A percentile compares a stretch with the other conserved stretches of the same genome.
These are phyloP conservation scores for Margaritispora aquatica DNA, from an alignment of 495 filamentous ascomycete species.

Conservation along the genomic window DNA sequence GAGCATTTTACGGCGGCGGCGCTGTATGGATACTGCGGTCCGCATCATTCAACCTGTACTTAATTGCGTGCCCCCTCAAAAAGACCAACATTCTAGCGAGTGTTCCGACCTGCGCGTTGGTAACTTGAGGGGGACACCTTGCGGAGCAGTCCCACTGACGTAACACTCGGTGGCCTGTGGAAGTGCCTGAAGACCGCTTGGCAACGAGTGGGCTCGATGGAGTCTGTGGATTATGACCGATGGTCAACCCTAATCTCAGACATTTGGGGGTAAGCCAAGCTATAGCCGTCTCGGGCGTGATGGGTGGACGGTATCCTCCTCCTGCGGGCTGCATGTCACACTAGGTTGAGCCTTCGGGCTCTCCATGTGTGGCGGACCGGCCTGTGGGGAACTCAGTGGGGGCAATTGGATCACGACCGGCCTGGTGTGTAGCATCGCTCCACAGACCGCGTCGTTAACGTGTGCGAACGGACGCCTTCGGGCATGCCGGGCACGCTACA, in stretches of 20 bases:
- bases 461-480: neutral
- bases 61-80: too few relatives aligned
- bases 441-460: neutral
- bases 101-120: too few relatives aligned
- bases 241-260: conserved; percentile 36
- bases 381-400: conserved; percentile 39
- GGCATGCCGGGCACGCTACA: neutral
- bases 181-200: neutral
- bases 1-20: too few relatives aligned
- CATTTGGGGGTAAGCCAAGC: conserved; percentile 33
- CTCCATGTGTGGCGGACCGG: conserved; percentile 29
- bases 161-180: neutral
- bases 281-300: conserved; percentile 32
- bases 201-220: conserved; percentile 27
- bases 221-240: conserved; percentile 47
- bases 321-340: conserved; percentile 33
- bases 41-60: too few relatives aligned
- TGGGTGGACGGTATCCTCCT: conserved; percentile 28
- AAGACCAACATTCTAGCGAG: too few relatives aligned
- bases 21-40: too few relatives aligned
- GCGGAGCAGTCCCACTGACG: neutral
- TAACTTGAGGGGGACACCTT: neutral
- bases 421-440: conserved; percentile 19
- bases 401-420: conserved; percentile 36
- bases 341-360: neutral